Evolutionary conservation across 2,329 filamentous ascomycete genomes (phyloP).

Genomic region (Botrytis fragariae): DNA sequence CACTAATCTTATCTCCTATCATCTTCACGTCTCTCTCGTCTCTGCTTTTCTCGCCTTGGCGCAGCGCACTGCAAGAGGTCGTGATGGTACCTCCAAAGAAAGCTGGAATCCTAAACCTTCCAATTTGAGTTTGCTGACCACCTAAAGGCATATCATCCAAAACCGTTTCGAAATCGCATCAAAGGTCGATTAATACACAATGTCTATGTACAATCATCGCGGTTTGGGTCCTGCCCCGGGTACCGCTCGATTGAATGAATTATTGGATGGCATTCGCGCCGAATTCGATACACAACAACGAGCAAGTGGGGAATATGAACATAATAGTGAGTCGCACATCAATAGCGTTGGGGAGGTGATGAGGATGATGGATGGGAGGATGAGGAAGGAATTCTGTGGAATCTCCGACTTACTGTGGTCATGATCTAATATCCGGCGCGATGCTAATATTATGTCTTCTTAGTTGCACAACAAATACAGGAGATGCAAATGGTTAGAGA

Average conservation of each 20-base stretch:
- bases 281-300: constrained; percentile 87
- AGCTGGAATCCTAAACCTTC: not conserved
- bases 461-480: constrained; percentile 86
- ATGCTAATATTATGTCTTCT: constrained; percentile 1
- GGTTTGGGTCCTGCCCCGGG: constrained; percentile 71
- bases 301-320: constrained; percentile 82
- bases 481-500: constrained; percentile 93
- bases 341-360: not conserved
- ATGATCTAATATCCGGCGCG: constrained; percentile 6
- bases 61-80: not conserved
- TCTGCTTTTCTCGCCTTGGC: not conserved
- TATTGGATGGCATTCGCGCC: constrained; percentile 83
- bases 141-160: not conserved
- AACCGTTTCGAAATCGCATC: not conserved
- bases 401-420: not conserved
- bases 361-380: not conserved
- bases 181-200: constrained; percentile 33
- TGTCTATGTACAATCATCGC: constrained; percentile 90
- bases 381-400: not conserved
- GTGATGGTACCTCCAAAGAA: not conserved
- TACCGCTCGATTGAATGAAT: constrained; percentile 74
- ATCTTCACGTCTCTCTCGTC: not conserved
- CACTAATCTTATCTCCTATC: not conserved
- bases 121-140: not conserved
- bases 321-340: constrained; percentile 71